Base-by-base conservation (phyloP, 805 yeast species). In the Yarrowia sp. region DNA sequence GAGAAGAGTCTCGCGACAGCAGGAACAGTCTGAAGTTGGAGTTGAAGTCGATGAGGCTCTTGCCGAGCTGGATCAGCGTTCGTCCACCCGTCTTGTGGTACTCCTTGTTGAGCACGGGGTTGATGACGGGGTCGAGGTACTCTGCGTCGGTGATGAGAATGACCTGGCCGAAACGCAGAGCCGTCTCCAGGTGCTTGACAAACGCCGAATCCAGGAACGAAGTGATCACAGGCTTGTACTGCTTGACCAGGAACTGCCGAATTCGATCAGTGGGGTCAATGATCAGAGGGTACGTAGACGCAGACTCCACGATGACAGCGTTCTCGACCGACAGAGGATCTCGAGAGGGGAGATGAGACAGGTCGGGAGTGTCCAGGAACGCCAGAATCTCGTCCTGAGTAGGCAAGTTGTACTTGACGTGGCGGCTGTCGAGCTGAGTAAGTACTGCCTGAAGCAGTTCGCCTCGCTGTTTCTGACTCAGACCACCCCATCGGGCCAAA, bases 141-240 rank as follows among this genome's bases (percentile, higher is more conserved):
- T 93, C 97, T 3, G 92, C 91, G 73, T 93, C 93, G 66, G 83
- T 83, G 16, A 93, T 78, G 13, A 92, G 69, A 7, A 93, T 75
- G 0, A 81, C 68, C 2, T 89, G 90, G 4, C 98, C 97, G 77
- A 92, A 92, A 65, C 94, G 77, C 25, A 92, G 70, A 0, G 96
- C 86, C 68, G 90, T 87, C 70, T 91, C 96, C 14, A 93, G 69
- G 42, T 83, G 87, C 65, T 84, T 85, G 2, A 81, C 70, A 70
- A 85, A 88, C 0, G 86, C 82, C 4, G 78, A 81, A 67, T 88
- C 90, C 44, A 87, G 72, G 68, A 93, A 89, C 67, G 96, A 88
- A 0, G 96, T 82, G 0, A 84, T 69, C 2, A 79, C 73, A 78
- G 75, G 0, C 65, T 65, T n/a, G 64, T 64, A 41, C 60, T 66